Evolutionary conservation across 2,329 filamentous ascomycete genomes (phyloP), one percentile per base, ranked within the genome.

Genomic region (Thielaviopsis ethacetica): DNA sequence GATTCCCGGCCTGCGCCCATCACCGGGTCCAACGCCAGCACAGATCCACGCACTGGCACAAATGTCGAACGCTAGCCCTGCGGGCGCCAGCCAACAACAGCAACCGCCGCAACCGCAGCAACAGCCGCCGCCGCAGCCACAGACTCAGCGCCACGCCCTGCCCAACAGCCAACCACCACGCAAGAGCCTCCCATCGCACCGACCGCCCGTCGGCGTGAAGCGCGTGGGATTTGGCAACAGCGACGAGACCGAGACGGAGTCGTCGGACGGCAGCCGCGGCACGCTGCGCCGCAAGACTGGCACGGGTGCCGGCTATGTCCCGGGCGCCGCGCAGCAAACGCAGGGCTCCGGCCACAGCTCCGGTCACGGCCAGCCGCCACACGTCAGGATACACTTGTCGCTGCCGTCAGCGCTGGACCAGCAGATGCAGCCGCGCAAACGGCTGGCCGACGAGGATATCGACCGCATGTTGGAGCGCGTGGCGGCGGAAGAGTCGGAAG

Each of bases 381-480:
- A 64, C 71, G n/a, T 72, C 70, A 51, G 65, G 70, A n/a, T 59
- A 15, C 68, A 69, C 1, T 65, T 82, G 9, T 76, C 77, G 2
- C 67, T 80, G 21, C 75, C 79, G 0, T 72, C 72, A 5, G 78
- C 76, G 0, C 68, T 81, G 6, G 72, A 62, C 68, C 51, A 69
- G 67, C 21, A 64, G 68, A 7, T 66, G 5, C 69, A 72, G 64
- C 66, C 73, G 60, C 66, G 75, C 64, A 67, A 71, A n/a, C 67
- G 69, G 4, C 63, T 82, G 47, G 71, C 71, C 1, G 78, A 81
- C 44, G 77, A 78, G 50, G 79, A 82, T 47, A 79, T 82, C 59
- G 79, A 82, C 60, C 71, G 74, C 44, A 80, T 82, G 76, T 69
- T 82, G 49, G 79, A 82, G 59, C 72, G 72, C 41, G 77, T 73